Evolutionary conservation across 371 early-diverging fungal genomes (phyloP).

Genomic region (Sporodiniella umbellata): DNA sequence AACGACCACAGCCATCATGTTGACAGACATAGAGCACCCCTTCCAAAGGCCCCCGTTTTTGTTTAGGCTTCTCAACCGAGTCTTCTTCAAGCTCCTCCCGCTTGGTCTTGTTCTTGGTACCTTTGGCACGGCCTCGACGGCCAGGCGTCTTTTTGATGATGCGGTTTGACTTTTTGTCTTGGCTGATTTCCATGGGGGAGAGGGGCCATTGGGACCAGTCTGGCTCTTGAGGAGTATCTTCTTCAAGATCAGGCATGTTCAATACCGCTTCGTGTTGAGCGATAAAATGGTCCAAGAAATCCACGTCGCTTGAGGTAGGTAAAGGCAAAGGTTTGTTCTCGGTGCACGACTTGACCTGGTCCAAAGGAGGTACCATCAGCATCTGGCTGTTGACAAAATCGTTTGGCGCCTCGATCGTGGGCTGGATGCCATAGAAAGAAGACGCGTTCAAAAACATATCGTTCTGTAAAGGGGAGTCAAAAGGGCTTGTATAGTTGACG

Average conservation of each 20-base stretch:
- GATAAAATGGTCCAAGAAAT: slow-evolving; percentile 23
- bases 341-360: slow-evolving; percentile 4
- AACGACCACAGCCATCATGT: slow-evolving; percentile 59
- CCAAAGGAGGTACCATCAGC: slow-evolving; percentile 25
- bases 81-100: slow-evolving; percentile 3
- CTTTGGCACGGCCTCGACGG: slow-evolving; percentile 26
- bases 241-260: slow-evolving; percentile 9
- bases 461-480: slow-evolving; percentile 8
- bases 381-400: background rate
- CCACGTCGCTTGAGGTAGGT: slow-evolving; percentile 12
- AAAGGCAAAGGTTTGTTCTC: background rate
- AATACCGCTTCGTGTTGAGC: slow-evolving; percentile 27
- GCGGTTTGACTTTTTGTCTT: slow-evolving; percentile 13
- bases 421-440: background rate
- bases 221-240: slow-evolving; percentile 1
- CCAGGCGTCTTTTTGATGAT: slow-evolving; percentile 11
- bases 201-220: slow-evolving; percentile 16
- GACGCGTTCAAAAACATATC: slow-evolving; percentile 3
- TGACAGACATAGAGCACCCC: slow-evolving; percentile 24
- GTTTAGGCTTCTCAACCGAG: background rate
- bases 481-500: slow-evolving; percentile 20
- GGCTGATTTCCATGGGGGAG: slow-evolving; percentile 7
- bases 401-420: background rate
- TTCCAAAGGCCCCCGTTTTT: slow-evolving; percentile 10
- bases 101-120: slow-evolving; percentile 19